Percentiles rank a stretch among this genome's conserved stretches.
These are phyloP conservation scores for Reticulascus tulasneorum DNA, from an alignment of 2,329 filamentous ascomycete genomes.

Conservation along the genomic window DNA sequence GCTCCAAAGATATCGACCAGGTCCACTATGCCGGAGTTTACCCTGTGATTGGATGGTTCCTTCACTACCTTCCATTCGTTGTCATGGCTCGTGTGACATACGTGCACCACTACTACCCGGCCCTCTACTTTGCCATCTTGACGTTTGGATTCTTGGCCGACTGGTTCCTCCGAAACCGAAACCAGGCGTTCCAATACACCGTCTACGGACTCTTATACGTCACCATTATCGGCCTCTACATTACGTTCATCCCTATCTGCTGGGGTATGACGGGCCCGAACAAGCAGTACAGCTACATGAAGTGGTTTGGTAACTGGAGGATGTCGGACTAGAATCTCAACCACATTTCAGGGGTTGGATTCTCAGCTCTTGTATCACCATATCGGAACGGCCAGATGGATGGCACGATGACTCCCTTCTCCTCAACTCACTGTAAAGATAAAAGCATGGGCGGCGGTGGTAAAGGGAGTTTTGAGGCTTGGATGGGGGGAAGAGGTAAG, in stretches of 20 bases:
- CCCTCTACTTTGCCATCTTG: constrained; percentile 94
- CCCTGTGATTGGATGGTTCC: constrained; percentile 87
- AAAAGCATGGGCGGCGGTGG: constrained; percentile 4
- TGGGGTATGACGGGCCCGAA: constrained; percentile 91
- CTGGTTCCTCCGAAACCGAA: constrained; percentile 70
- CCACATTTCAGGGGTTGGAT: not conserved
- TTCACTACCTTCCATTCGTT: constrained; percentile 94
- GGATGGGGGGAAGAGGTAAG: constrained; percentile 1
- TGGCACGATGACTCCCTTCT: not conserved
- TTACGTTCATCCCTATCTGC: constrained; percentile 87
- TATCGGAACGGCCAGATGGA: not conserved
- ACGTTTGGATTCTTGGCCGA: constrained; percentile 83
- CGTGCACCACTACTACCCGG: constrained; percentile 98
- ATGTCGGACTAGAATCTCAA: constrained; percentile 58
- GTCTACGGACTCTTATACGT: constrained; percentile 74
- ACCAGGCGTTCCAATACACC: constrained; percentile 58
- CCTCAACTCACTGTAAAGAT: constrained; percentile 7
- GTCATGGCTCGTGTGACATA: constrained; percentile 99
- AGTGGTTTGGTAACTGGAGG: constrained; percentile 87
- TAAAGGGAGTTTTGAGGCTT: not conserved
- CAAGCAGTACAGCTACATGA: constrained; percentile 83
- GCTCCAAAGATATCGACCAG: constrained; percentile 76
- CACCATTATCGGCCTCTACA: constrained; percentile 74
- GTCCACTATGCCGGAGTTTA: constrained; percentile 94
- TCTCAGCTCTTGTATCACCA: no score